phyloP scores from a whole-genome alignment of 768 basidiomycete genomes.

The Rhodotorula graminis region DNA sequence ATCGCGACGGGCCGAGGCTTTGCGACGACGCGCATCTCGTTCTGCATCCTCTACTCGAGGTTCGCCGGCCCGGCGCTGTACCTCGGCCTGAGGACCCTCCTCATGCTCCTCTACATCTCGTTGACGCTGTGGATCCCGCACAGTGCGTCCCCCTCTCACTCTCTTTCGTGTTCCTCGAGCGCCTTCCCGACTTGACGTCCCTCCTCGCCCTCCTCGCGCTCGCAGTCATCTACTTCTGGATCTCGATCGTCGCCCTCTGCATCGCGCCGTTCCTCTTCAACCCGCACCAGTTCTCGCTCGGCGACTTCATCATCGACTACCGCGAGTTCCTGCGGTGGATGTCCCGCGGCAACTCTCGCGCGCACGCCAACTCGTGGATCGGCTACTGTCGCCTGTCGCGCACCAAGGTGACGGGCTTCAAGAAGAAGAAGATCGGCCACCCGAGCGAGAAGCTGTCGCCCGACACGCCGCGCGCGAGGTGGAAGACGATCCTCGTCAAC shows the following conservation, averaged over 20 bases:
- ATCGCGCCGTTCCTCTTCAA: slow-evolving; percentile 98
- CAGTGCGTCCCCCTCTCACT: slow-evolving; percentile 25
- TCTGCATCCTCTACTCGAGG: slow-evolving; percentile 91
- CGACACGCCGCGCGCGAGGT: slow-evolving; percentile 87
- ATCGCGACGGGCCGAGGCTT: slow-evolving; percentile 99
- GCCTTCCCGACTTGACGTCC: slow-evolving; percentile 52
- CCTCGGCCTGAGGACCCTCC: slow-evolving; percentile 84
- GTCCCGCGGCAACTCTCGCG: slow-evolving; percentile 94
- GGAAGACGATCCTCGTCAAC: slow-evolving; percentile 66
- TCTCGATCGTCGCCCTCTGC: slow-evolving; percentile 85
- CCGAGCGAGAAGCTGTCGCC: slow-evolving; percentile 95
- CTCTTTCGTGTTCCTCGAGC: neutral
- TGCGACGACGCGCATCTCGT: slow-evolving; percentile 89
- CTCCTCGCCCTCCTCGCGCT: too few relatives aligned
- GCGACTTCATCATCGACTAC: slow-evolving; percentile 93
- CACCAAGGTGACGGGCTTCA: slow-evolving; percentile 99
- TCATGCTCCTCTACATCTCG: slow-evolving; percentile 91
- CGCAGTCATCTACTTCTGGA: slow-evolving; percentile 95
- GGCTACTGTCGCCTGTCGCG: slow-evolving; percentile 97
- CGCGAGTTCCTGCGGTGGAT: slow-evolving; percentile 99
- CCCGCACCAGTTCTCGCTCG: slow-evolving; percentile 97
- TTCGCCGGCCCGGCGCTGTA: slow-evolving; percentile 99
- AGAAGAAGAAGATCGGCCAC: slow-evolving; percentile 92
- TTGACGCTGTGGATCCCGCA: slow-evolving; percentile 65
- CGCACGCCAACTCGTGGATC: slow-evolving; percentile 98